Evolutionary conservation across 2,329 filamentous ascomycete species (phyloP).

Genomic region (Verticillium nubilum): DNA sequence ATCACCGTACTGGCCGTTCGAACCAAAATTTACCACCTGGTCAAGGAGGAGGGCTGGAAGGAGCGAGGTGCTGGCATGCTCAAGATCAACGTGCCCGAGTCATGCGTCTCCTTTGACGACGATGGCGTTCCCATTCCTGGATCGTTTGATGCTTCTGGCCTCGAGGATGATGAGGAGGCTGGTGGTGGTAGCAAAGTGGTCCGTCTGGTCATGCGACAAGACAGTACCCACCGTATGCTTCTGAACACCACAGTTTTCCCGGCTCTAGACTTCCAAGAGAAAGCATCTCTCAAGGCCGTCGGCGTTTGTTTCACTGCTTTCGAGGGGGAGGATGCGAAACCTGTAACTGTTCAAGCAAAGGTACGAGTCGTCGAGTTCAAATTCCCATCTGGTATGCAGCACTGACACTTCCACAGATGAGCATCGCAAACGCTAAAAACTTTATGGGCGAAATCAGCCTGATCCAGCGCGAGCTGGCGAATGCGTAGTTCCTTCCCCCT

Average conservation of each 20-base stretch:
- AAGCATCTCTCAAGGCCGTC: conserved; percentile 66
- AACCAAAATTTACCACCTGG: conserved; percentile 80
- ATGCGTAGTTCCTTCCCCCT: not conserved
- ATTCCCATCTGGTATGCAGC: not conserved
- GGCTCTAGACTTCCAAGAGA: conserved; percentile 73
- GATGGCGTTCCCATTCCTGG: conserved; percentile 41
- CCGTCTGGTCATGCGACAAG: conserved; percentile 84
- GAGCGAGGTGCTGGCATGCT: conserved; percentile 81
- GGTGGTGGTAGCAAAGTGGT: conserved; percentile 33
- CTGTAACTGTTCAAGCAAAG: conserved; percentile 56
- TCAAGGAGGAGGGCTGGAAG: conserved; percentile 72
- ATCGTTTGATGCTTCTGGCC: conserved; percentile 49
- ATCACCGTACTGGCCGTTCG: conserved; percentile 68
- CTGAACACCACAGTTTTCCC: conserved; percentile 79
- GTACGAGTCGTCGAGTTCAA: conserved; percentile 29
- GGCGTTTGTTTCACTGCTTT: conserved; percentile 63
- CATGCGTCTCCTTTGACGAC: conserved; percentile 50
- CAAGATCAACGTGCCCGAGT: conserved; percentile 71
- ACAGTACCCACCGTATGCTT: conserved; percentile 80
- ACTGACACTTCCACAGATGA: conserved; percentile 39
- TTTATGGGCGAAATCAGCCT: conserved; percentile 44
- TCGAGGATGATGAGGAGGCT: conserved; percentile 39
- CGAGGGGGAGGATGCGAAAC: conserved; percentile 47
- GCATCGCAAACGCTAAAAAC: conserved; percentile 43
- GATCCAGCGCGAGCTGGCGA: conserved; percentile 45